Base-by-base conservation (phyloP, 192 early-diverging fungal species). In the Diversispora epigaea region DNA sequence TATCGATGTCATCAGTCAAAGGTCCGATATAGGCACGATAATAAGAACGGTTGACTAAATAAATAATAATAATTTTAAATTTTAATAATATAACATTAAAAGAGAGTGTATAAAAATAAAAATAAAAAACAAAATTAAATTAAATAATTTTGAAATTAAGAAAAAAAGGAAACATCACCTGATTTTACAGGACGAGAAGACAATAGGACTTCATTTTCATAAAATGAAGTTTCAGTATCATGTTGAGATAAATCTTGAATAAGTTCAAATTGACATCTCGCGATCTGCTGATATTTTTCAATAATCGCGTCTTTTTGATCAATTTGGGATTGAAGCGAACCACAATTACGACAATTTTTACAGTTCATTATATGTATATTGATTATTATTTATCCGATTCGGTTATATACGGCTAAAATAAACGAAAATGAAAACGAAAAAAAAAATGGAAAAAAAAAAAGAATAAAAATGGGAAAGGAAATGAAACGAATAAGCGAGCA, bases 21-120 rank as follows among this genome's bases (percentile, higher is more conserved):
- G 61, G 61, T 40, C 61, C 61, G 39, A 63, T 41, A 41, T 63
- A 63, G 17, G 61, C 40, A 7, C 61, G 61, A 63, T 63, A 63
- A 41, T 63, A 63, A 15, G 10, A 17, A 39, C 61, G 61, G 40
- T 40, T 63, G 17, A 6, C 47, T 49, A 62, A 41, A 10, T 21
- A 58, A 58, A 8, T 15, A 15, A 52, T 52, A 17, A 21, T 21
- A 14, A 17, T 10, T 40, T 63, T 12, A 43, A 25, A 17, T n/a
- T 12, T 39, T 39, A 63, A 19, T 10, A 32, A n/a, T n/a, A n/a
- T n/a, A n/a, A n/a, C n/a, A n/a, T n/a, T n/a, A n/a, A n/a, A 61
- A 61, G 8, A 25, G 9, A 62, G 25, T n/a, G n/a, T n/a, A n/a
- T n/a, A n/a, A 6, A 62, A 22, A 41, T 40, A 49, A 49, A 49